These are phyloP conservation scores for Clohesyomyces aquaticus DNA, from an alignment of 495 filamentous ascomycete species.

Conservation along the genomic window DNA sequence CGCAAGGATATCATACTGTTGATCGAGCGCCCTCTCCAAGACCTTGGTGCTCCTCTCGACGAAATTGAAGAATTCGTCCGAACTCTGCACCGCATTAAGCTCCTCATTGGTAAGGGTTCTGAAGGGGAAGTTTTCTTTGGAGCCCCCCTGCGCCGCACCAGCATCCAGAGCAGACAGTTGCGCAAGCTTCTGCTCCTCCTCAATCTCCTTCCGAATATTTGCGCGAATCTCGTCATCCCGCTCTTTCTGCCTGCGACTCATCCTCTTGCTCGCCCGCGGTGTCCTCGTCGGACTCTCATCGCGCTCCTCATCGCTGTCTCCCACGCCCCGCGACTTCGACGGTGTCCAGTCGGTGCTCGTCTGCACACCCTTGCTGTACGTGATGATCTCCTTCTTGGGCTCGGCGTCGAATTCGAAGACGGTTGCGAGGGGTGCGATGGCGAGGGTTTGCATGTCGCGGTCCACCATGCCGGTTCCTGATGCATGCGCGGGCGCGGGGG, in stretches of 20 bases:
- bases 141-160: conserved; percentile 52
- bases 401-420: conserved; percentile 71
- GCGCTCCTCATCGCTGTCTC: conserved; percentile 64
- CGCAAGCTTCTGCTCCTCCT: conserved; percentile 80
- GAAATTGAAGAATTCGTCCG: conserved; percentile 92
- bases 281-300: conserved; percentile 57
- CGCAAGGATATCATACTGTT: conserved; percentile 87
- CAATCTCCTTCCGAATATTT: conserved; percentile 84
- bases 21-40: conserved; percentile 91
- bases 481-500: too few relatives aligned
- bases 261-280: conserved; percentile 62
- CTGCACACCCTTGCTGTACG: conserved; percentile 95
- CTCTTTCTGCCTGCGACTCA: conserved; percentile 75
- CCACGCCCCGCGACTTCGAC: conserved; percentile 40
- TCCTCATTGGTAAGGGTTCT: conserved; percentile 83
- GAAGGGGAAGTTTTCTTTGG: conserved; percentile 65
- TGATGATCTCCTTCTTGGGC: conserved; percentile 68
- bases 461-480: conserved; percentile 22
- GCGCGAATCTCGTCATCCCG: conserved; percentile 87
- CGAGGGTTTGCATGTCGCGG: conserved; percentile 63
- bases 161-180: conserved; percentile 49
- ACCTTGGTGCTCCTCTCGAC: conserved; percentile 95
- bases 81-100: conserved; percentile 85
- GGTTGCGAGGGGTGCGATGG: conserved; percentile 67
- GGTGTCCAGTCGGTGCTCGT: conserved; percentile 60